A percentile compares a stretch with the other conserved stretches of the same genome.
These are phyloP conservation scores for Aspergillus fumigatiaffinis DNA, from an alignment of 2,329 filamentous ascomycete genomes.

Conservation along the genomic window DNA sequence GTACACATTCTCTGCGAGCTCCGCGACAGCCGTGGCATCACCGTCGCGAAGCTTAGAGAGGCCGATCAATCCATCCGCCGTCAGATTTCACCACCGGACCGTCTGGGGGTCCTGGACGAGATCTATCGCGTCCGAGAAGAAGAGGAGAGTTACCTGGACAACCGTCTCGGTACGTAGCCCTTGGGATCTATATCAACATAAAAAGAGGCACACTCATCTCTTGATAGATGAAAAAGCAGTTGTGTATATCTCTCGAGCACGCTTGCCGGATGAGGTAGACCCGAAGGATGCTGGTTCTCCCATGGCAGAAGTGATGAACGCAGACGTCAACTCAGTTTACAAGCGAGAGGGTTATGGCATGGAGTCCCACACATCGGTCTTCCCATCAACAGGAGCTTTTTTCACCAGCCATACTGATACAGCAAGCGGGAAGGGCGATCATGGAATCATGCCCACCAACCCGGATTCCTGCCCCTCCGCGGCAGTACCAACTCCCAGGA, in stretches of 20 bases:
- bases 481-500: conserved; percentile 8
- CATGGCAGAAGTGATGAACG: conserved; percentile 5
- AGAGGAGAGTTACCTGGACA: conserved; percentile 29
- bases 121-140: conserved; percentile 33
- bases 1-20: conserved; percentile 34
- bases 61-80: conserved; percentile 32
- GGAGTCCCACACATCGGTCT: conserved; percentile 21
- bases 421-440: conserved; percentile 1
- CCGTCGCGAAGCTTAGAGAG: conserved; percentile 30
- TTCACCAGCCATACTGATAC: conserved; percentile 2
- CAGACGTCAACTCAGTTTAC: conserved; percentile 10
- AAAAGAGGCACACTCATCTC: neutral
- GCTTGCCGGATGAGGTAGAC: conserved; percentile 24
- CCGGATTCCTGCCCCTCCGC: conserved; percentile 10
- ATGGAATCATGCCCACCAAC: conserved; percentile 1
- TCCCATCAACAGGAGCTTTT: conserved; percentile 12
- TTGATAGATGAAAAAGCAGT: conserved; percentile 21
- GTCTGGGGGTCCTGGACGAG: conserved; percentile 30
- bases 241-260: conserved; percentile 24
- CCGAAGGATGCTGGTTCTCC: conserved; percentile 16
- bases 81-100: conserved; percentile 26
- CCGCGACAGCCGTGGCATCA: conserved; percentile 29
- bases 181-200: neutral
- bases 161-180: conserved; percentile 23
- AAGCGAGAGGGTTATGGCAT: conserved; percentile 15